Evolutionary conservation across 73 alveolate species (phyloP).

Genomic region (Paramecium primaurelia): DNA sequence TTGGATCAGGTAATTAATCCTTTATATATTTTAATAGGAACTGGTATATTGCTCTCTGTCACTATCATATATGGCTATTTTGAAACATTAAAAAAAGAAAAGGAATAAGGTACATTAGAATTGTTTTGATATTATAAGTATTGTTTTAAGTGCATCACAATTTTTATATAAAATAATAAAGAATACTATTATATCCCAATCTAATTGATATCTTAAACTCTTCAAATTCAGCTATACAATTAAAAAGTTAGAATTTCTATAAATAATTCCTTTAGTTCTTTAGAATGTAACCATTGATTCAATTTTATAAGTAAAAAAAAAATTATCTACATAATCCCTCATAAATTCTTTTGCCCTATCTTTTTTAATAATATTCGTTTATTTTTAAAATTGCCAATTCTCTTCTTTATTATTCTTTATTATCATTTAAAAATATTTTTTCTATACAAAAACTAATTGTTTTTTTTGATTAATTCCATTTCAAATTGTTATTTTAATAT

Average conservation of each 20-base stretch:
- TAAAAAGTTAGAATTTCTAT: not conserved
- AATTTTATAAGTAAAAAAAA: too few relatives aligned
- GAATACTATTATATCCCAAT: not conserved
- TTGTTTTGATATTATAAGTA: slow-evolving; percentile 28
- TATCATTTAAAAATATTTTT: too few relatives aligned
- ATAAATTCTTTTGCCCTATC: not conserved
- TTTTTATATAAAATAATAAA: not conserved
- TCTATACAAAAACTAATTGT: not conserved
- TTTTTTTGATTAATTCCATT: too few relatives aligned
- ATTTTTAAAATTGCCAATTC: too few relatives aligned
- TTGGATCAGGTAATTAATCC: slow-evolving; percentile 80
- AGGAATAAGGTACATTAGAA: slow-evolving; percentile 65
- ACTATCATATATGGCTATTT: slow-evolving; percentile 98
- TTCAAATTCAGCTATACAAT: too few relatives aligned
- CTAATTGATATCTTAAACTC: not conserved
- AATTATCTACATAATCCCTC: not conserved
- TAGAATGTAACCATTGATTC: too few relatives aligned
- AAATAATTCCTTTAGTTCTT: not conserved
- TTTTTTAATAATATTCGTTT: not conserved
- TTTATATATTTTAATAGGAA: slow-evolving; percentile 67
- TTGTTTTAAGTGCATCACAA: not conserved
- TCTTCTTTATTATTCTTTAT: not conserved
- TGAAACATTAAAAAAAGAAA: slow-evolving; percentile 93
- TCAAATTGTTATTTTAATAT: too few relatives aligned
- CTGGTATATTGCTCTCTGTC: slow-evolving; percentile 99